These are phyloP conservation scores for Colletotrichum sojae DNA, from an alignment of 2,329 filamentous ascomycete species.

Conservation along the genomic window DNA sequence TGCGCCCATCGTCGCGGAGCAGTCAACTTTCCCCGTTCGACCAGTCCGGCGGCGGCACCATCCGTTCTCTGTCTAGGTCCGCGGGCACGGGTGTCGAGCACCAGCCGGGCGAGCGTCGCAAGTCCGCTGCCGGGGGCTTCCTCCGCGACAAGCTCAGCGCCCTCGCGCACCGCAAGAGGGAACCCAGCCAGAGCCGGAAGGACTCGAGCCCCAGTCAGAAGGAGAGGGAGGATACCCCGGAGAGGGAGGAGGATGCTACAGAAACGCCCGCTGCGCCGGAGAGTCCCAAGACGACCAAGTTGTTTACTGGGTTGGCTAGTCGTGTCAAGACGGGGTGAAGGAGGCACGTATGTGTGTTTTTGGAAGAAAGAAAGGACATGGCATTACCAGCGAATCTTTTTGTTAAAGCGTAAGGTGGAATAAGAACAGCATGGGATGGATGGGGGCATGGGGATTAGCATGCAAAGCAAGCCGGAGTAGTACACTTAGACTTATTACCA, in stretches of 20 bases:
- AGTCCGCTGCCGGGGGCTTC: slow-evolving; percentile 49
- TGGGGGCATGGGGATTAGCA: too few species aligned
- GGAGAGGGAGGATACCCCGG: slow-evolving; percentile 31
- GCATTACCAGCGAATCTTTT: too few species aligned
- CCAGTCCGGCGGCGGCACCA: slow-evolving; percentile 37
- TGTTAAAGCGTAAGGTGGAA: too few species aligned
- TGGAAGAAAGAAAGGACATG: too few species aligned
- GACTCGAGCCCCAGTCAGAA: slow-evolving; percentile 33
- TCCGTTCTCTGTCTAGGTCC: slow-evolving; percentile 40
- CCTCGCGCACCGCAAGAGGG: slow-evolving; percentile 45
- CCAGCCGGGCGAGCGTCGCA: slow-evolving; percentile 41
- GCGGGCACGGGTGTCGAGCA: slow-evolving; percentile 40
- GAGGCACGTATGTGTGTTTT: background rate
- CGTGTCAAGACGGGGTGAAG: slow-evolving; percentile 36
- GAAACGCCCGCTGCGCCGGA: background rate
- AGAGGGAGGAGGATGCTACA: slow-evolving; percentile 22
- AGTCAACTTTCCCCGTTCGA: slow-evolving; percentile 43
- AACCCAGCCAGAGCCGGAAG: slow-evolving; percentile 38
- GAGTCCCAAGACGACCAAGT: slow-evolving; percentile 24
- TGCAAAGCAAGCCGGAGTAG: too few species aligned
- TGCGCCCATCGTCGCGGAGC: slow-evolving; percentile 44
- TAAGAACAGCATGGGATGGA: too few species aligned
- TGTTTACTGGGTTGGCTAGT: slow-evolving; percentile 19
- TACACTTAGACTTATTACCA: too few species aligned
- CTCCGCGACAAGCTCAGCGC: slow-evolving; percentile 55